Conservation (phyloP, 306 rosid species). For the Vachellia pachyceras region DNA sequence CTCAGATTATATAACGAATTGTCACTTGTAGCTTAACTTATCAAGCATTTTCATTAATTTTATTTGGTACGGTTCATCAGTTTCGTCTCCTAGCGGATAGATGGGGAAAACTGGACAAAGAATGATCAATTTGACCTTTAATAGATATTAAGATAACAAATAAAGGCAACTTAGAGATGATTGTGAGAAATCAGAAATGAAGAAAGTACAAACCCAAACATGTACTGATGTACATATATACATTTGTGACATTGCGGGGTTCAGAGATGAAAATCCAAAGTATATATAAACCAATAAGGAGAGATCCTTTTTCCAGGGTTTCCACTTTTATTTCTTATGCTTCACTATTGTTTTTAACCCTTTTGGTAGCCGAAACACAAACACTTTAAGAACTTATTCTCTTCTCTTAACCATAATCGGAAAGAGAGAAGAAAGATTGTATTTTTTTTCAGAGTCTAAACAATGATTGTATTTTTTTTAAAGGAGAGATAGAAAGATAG, state of each 20-base stretch:
- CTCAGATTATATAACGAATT: not conserved
- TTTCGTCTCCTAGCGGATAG: not conserved
- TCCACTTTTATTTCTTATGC: constrained; percentile 41
- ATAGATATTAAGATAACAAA: constrained; percentile 20
- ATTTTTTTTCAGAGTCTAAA: too few relatives aligned
- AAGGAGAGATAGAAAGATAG: constrained; percentile 14
- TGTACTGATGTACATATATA: constrained; percentile 4
- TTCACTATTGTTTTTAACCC: constrained; percentile 52
- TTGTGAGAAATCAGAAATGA: constrained; percentile 7
- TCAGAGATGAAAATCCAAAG: constrained; percentile 35
- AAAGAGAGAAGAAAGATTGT: constrained; percentile 42
- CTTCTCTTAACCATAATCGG: constrained; percentile 61
- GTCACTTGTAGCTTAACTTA: not conserved
- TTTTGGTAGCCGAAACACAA: constrained; percentile 58
- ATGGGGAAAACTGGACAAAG: constrained; percentile 24
- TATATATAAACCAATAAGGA: constrained; percentile 7
- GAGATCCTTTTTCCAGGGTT: constrained; percentile 42
- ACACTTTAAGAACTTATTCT: constrained; percentile 54
- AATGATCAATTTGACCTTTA: constrained; percentile 30
- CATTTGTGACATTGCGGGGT: constrained; percentile 22
- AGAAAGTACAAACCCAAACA: constrained; percentile 33
- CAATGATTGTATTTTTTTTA: too few relatives aligned
- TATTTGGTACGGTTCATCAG: constrained; percentile 10
- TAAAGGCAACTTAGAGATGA: not conserved
- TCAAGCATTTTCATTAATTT: not conserved